Evolutionary conservation across 1,284 basidiomycete species (phyloP).

Genomic region (Butyriboletus appendiculatus): DNA sequence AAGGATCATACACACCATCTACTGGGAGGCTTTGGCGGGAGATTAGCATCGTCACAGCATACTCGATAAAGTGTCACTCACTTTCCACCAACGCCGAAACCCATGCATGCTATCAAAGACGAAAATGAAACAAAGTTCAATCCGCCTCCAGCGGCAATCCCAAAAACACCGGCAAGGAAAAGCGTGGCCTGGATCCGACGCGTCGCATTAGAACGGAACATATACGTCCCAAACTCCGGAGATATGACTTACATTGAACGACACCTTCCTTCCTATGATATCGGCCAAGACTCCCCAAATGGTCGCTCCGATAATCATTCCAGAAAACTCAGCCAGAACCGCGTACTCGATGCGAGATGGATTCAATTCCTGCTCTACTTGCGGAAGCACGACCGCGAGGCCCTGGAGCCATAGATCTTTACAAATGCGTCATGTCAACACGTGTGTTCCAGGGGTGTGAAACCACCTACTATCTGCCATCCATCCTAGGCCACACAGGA

Average conservation of each 20-base stretch:
- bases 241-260: conserved; percentile 47
- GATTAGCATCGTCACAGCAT: background rate
- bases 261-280: conserved; percentile 51
- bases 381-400: conserved; percentile 51
- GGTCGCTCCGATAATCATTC: conserved; percentile 58
- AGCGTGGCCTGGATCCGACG: conserved; percentile 44
- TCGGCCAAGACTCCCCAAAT: conserved; percentile 55
- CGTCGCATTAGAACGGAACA: background rate
- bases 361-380: conserved; percentile 47
- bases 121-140: conserved; percentile 52
- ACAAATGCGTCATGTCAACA: conserved; percentile 11
- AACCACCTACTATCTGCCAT: conserved; percentile 46
- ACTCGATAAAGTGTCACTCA: conserved; percentile 22
- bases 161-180: conserved; percentile 59
- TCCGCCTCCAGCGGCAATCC: conserved; percentile 56
- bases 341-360: conserved; percentile 48
- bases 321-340: conserved; percentile 57
- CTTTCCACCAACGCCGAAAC: conserved; percentile 63
- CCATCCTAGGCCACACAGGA: conserved; percentile 57
- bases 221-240: background rate
- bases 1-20: conserved; percentile 41
- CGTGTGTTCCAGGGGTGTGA: conserved; percentile 11
- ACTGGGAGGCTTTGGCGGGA: conserved; percentile 45
- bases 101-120: conserved; percentile 51
- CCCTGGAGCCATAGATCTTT: conserved; percentile 57